Percentiles rank a stretch among this genome's conserved stretches.
These are phyloP conservation scores for Mycothermus thermophilus DNA, from an alignment of 495 filamentous ascomycete species.

Conservation along the genomic window DNA sequence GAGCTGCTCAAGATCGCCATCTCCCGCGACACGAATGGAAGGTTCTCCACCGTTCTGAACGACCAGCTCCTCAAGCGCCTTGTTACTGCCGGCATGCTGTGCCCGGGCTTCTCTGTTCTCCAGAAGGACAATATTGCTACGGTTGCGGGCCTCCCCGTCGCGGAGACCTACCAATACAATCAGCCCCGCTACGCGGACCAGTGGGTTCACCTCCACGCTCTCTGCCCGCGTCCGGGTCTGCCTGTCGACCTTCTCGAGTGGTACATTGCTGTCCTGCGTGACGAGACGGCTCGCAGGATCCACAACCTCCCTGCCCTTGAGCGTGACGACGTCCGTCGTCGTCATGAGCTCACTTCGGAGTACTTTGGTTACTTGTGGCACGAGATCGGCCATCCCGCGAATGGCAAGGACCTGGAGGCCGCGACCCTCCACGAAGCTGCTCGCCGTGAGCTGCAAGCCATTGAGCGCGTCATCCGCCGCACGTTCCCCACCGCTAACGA, in stretches of 20 bases:
- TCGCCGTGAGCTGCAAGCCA: constrained; percentile 22
- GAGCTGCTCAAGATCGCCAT: constrained; percentile 8
- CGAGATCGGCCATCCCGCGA: constrained; percentile 20
- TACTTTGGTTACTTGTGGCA: constrained; percentile 35
- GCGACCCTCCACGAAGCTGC: constrained; percentile 24
- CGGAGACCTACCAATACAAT: constrained; percentile 15
- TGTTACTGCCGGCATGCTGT: constrained; percentile 43
- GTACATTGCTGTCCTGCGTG: constrained; percentile 39
- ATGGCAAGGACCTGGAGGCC: constrained; percentile 16
- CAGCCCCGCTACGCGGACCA: constrained; percentile 23
- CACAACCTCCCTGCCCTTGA: constrained; percentile 10
- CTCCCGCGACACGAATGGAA: constrained; percentile 22
- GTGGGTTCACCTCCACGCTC: constrained; percentile 29
- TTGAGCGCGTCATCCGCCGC: constrained; percentile 26
- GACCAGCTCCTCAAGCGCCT: constrained; percentile 42
- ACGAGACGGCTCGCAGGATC: constrained; percentile 24
- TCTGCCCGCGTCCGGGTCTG: constrained; percentile 26
- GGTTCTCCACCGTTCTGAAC: constrained; percentile 35
- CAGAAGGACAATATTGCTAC: constrained; percentile 42
- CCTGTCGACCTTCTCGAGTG: constrained; percentile 36
- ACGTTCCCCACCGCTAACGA: background rate
- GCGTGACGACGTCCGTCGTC: constrained; percentile 24
- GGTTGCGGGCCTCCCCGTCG: constrained; percentile 10
- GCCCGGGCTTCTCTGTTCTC: constrained; percentile 49
- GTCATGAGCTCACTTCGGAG: too few relatives aligned